Evolutionary conservation across 192 early-diverging fungal species (phyloP), one percentile per base, ranked within the genome.

Genomic region (Gryganskiella cystojenkinii): DNA sequence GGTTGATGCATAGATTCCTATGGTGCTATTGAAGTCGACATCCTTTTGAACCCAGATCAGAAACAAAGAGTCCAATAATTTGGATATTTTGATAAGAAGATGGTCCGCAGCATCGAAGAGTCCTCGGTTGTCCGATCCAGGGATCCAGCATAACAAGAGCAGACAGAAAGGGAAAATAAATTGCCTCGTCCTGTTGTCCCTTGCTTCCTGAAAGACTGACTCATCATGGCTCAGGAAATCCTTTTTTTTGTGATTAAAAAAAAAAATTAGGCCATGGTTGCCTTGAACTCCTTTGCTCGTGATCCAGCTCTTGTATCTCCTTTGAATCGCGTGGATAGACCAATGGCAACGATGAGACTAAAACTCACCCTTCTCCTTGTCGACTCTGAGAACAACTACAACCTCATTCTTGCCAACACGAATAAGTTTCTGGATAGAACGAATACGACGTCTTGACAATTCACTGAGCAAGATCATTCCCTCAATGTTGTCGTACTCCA

Each of bases 401-500:
- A 97, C 92, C 80, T 99, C 96, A 73, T 93, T 93, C 73, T 89
- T 86, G 50, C 96, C 96, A 31, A 98, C 93, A 46, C 96, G 88
- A 71, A 99, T 93, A 35, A 97, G 84, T 71, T 96, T 98, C 64
- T 98, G 96, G 42, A 99, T 92, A 43, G 95, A 96, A 67, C 98
- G 90, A 79, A 99, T 98, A 80, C 98, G 96, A 56, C 95, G 82
- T 73, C 96, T 89, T 3, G 95, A 96, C 56, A 99, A 85, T 82
- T 99, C 98, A 25, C 91, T 92, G 35, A 97, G 80, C 59, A 94
- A 85, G 76, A 99, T 97, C 95, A 99, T 98, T 57, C 96, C 98
- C 82, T 98, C 96, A 72, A 95, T 95, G 84, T 95, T 94, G 84
- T 93, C 92, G 84, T 99, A 99, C 84, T 99, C 98, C 28, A 95